phyloP scores from a whole-genome alignment of 2,329 filamentous ascomycete species.

The Penicillium frequentans region DNA sequence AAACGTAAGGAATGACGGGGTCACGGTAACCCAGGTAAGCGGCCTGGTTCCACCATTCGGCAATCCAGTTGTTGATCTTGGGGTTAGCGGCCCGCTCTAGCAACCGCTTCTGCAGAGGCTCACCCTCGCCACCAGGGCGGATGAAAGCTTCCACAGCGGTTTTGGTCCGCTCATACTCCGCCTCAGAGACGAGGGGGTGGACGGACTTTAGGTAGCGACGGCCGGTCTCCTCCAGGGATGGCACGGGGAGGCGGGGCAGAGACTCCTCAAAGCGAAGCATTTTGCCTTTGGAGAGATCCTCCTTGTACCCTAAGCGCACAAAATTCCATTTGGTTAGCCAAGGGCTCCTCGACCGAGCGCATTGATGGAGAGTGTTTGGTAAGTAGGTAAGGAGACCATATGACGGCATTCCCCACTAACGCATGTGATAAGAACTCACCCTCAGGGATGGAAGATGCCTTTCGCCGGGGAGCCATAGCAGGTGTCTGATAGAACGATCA shows the following conservation, averaged over 20 bases:
- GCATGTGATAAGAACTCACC: conserved; percentile 36
- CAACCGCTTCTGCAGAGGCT: conserved; percentile 84
- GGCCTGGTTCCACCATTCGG: conserved; percentile 96
- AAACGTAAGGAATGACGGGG: conserved; percentile 95
- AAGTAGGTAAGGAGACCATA: background rate
- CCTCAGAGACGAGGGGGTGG: conserved; percentile 60
- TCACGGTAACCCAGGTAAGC: conserved; percentile 94
- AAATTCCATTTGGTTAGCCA: background rate
- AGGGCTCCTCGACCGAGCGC: background rate
- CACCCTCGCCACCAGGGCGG: conserved; percentile 78
- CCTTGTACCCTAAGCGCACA: conserved; percentile 58
- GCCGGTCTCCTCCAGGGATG: conserved; percentile 63
- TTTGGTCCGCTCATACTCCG: conserved; percentile 63
- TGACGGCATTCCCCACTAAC: conserved; percentile 1
- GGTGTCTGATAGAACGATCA: conserved; percentile 29
- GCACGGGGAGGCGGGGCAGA: conserved; percentile 62
- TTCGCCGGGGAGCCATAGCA: conserved; percentile 43
- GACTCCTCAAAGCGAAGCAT: conserved; percentile 69
- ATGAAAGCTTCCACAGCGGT: conserved; percentile 87
- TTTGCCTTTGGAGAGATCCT: conserved; percentile 62
- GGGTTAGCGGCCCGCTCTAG: conserved; percentile 76
- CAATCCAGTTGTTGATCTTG: conserved; percentile 86
- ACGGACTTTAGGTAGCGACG: conserved; percentile 67
- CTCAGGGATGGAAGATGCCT: conserved; percentile 48
- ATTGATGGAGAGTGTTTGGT: background rate